Base-by-base conservation (phyloP, 73 alveolate species). In the Vitrella brassicaformis region DNA sequence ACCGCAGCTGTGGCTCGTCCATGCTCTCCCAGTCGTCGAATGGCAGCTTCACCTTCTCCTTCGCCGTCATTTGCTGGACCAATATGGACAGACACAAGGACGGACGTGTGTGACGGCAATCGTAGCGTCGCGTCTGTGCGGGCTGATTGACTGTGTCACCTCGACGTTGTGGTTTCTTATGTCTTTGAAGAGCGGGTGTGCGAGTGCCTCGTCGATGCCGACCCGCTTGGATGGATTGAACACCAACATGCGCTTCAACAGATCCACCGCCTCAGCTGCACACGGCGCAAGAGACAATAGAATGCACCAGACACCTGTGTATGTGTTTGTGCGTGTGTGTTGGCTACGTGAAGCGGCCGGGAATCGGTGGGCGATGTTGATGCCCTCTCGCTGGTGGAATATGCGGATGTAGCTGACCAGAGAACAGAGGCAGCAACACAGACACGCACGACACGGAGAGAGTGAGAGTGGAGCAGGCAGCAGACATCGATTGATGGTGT, bases 141-240 rank as follows among this genome's bases (percentile, higher is more conserved):
- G n/a, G n/a, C n/a, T n/a, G n/a, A n/a, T n/a, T n/a, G n/a, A n/a
- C n/a, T n/a, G n/a, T n/a, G 75, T 75, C 27, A 70, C 45, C 47
- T 75, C 82, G 70, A 75, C 19, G 31, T 29, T 28, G 64, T 66
- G 67, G 75, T 66, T 73, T 32, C 82, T 75, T 46, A 75, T 75
- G 68, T 75, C 82, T 10, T 68, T 68, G 70, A 75, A 47, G 64
- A 75, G 70, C 0, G 82, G 82, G 71, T 75, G 82, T 0, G 75
- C 70, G 47, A 75, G 68, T 10, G 82, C 84, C 8, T 30, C 71
- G 30, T 75, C 82, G 30, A 56, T n/a, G 28, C 29, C 10, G 26
- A 56, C 18, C 28, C 69, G 1, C 69, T 56, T 18, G 27, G 7
- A 32, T 30, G 82, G 82, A 65, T 67, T 67, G 75, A 75, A 75